These are phyloP conservation scores for Anthoceros angustus DNA, from an alignment of 225 moss, liverwort and hornwort species.

Conservation along the genomic window DNA sequence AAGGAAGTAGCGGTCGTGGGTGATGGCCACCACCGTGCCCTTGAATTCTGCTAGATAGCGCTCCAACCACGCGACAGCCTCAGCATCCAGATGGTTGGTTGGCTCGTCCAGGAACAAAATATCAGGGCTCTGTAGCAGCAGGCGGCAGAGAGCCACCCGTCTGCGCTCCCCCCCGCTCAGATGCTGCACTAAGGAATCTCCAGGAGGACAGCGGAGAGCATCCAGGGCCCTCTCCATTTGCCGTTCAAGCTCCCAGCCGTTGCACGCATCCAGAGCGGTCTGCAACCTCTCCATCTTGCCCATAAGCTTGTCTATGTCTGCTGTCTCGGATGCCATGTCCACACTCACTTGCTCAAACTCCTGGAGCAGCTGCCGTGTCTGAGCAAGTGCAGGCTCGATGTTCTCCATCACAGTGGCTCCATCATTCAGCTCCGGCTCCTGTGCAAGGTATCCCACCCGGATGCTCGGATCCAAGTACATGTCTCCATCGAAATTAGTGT, in stretches of 20 bases:
- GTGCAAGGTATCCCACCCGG: constrained; percentile 69
- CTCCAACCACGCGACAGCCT: constrained; percentile 97
- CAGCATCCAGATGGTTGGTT: constrained; percentile 92
- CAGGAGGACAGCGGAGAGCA: constrained; percentile 78
- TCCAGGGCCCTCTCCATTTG: constrained; percentile 86
- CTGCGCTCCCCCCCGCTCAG: constrained; percentile 91
- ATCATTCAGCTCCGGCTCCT: constrained; percentile 84
- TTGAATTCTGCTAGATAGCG: constrained; percentile 81
- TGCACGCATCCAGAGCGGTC: constrained; percentile 74
- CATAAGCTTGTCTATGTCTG: constrained; percentile 94
- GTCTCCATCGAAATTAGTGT: constrained; percentile 68
- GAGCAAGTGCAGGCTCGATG: constrained; percentile 79
- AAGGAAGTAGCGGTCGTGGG: constrained; percentile 86
- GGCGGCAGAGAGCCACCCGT: constrained; percentile 89
- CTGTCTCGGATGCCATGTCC: constrained; percentile 71
- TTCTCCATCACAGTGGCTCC: constrained; percentile 81
- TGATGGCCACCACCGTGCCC: constrained; percentile 88
- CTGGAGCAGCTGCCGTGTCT: constrained; percentile 55
- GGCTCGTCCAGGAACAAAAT: constrained; percentile 84
- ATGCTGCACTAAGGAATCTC: constrained; percentile 60
- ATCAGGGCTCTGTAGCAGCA: constrained; percentile 91
- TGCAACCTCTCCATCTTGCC: constrained; percentile 78
- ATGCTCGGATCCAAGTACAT: constrained; percentile 64
- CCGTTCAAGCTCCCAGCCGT: constrained; percentile 93
- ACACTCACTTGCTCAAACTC: constrained; percentile 89